Percentiles rank a stretch among this genome's conserved stretches.
Evolutionary conservation across 106 monocot species (phyloP).

Genomic region (Apostasia ramifera): DNA sequence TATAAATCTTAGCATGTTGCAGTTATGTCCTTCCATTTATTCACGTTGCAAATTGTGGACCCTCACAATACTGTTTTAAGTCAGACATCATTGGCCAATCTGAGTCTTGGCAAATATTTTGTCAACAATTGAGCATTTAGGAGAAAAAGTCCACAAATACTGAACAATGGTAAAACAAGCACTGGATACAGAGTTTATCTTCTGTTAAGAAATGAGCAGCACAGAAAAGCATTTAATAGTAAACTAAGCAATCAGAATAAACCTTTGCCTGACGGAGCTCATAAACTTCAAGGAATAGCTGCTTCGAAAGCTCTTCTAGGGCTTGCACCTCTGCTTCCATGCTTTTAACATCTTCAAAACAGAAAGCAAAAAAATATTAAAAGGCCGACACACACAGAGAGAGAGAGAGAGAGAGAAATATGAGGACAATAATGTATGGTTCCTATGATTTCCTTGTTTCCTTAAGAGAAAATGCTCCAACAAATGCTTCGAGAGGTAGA

Average conservation of each 20-base stretch:
- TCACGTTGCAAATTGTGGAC: too few species aligned
- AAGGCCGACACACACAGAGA: neutral
- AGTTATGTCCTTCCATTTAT: too few species aligned
- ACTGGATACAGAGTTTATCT: too few species aligned
- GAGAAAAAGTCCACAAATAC: too few species aligned
- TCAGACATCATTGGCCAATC: too few species aligned
- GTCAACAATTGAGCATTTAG: too few species aligned
- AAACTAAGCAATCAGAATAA: neutral
- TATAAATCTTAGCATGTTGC: too few species aligned
- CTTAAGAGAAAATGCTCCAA: neutral
- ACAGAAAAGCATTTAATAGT: neutral
- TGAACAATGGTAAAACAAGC: too few species aligned
- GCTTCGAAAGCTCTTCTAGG: conserved; percentile 91
- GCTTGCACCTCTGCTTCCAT: conserved; percentile 92
- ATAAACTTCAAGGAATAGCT: conserved; percentile 91
- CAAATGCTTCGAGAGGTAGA: neutral
- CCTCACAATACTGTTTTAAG: too few species aligned
- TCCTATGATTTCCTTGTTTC: neutral
- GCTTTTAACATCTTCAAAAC: conserved; percentile 68
- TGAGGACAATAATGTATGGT: neutral
- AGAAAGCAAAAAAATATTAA: conserved; percentile 6
- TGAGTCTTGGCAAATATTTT: too few species aligned
- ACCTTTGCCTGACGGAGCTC: conserved; percentile 99
- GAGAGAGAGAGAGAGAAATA: conserved; percentile 2
- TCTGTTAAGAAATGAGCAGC: neutral